Base-by-base conservation (phyloP, 1,284 basidiomycete genomes). In the Flammula alnicola region DNA sequence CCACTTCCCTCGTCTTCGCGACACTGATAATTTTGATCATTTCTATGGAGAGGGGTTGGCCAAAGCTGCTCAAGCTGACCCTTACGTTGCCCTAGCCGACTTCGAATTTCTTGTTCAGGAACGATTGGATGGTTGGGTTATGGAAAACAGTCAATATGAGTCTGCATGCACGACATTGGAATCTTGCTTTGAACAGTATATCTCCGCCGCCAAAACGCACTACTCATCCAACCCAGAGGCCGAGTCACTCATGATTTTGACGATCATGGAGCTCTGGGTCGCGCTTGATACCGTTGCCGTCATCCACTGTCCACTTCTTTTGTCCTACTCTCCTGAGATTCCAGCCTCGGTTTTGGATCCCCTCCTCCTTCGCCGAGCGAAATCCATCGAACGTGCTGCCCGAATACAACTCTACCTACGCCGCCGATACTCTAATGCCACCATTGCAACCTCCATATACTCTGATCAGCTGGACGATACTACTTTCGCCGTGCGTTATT, bases 311-410 rank as follows among this genome's bases (percentile, higher is more conserved):
- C 70, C 71, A 0, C 57, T 79, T 1, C 61, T 81, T 0, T 35
- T 29, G 0, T 58, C 73, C 3, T 81, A 75, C 45, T 72, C 75
- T 3, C 79, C 78, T 0, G 79, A 79, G 50, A 57, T 82, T 0
- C 62, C 71, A 0, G 23, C 46, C 1, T 30, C 31, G 1, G 56
- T 79, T 10, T 53, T 80, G 12, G 63, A 75, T 10, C 47, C 63
- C 0, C 60, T 81, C 6, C 57, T 81, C 0, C 58, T 81, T 9
- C 67, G 65, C 7, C 65, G 63, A 5, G 16, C 33, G 1, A 26
- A 29, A 8, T 44, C 35, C 1, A 31, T 47, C 55, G 25, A 44
- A 10, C 48, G 47, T 9, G 52, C 40, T 20, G 33, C 47, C 25
- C 3, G 9, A n/a, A 40, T 54, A 47, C 23, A 46, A 22, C 25